Evolutionary conservation across 805 yeast genomes (phyloP).

Genomic region (Helenozyma rhizophorensis): DNA sequence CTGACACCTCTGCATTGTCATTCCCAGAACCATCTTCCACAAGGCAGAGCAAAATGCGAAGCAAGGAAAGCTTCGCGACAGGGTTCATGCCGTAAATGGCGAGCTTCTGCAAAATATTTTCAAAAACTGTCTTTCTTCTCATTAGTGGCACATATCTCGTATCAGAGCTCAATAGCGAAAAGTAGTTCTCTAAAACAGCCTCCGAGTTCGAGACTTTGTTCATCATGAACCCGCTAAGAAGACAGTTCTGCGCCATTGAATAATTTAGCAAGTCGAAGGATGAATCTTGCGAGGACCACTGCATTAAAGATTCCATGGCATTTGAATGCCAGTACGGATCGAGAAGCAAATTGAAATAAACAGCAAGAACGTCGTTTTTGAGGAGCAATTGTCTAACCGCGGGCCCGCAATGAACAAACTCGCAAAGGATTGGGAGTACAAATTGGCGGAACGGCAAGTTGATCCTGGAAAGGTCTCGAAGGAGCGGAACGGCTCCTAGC

Average conservation of each 20-base stretch:
- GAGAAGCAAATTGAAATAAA: constrained; percentile 36
- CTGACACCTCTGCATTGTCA: no score
- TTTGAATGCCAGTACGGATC: constrained; percentile 58
- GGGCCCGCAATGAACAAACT: constrained; percentile 44
- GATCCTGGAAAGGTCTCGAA: constrained; percentile 35
- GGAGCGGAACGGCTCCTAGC: constrained; percentile 44
- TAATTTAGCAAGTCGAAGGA: constrained; percentile 19
- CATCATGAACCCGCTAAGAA: constrained; percentile 37
- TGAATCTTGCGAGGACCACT: constrained; percentile 33
- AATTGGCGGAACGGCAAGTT: constrained; percentile 48
- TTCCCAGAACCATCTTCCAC: not conserved
- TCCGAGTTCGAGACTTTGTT: constrained; percentile 40
- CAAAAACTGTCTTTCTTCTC: constrained; percentile 23
- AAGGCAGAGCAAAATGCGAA: constrained; percentile 13
- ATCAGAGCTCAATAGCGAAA: constrained; percentile 27
- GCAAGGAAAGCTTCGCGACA: constrained; percentile 34
- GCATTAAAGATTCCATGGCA: constrained; percentile 47
- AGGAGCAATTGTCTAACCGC: constrained; percentile 34
- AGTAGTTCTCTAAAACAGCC: constrained; percentile 37
- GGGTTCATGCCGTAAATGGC: constrained; percentile 25
- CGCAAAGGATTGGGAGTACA: constrained; percentile 49
- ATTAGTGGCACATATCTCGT: constrained; percentile 18
- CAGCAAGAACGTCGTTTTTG: constrained; percentile 33
- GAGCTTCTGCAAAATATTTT: constrained; percentile 28
- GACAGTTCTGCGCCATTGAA: constrained; percentile 24